Evolutionary conservation across 768 basidiomycete species (phyloP).

Genomic region (Hydnomerulius pinastri): DNA sequence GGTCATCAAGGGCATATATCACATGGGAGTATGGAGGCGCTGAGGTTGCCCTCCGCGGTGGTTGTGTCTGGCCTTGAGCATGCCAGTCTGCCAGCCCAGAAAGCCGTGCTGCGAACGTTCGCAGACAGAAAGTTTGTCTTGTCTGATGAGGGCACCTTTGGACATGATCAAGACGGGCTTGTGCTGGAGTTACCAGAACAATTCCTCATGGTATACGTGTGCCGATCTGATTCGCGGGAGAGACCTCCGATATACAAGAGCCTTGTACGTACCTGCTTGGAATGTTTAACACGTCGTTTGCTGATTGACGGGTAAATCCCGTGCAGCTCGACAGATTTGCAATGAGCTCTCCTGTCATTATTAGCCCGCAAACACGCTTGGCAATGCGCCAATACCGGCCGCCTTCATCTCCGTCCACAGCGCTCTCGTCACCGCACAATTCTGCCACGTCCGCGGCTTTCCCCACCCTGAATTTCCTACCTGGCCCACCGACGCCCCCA

Average conservation of each 20-base stretch:
- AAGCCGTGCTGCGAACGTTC: conserved; percentile 55
- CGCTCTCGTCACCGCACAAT: conserved; percentile 30
- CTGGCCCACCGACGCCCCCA: conserved; percentile 31
- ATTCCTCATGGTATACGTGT: conserved; percentile 76
- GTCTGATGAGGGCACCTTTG: conserved; percentile 19
- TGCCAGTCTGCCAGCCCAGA: conserved; percentile 53
- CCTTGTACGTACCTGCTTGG: conserved; percentile 49
- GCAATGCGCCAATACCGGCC: conserved; percentile 36
- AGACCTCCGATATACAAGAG: conserved; percentile 64
- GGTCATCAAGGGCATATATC: conserved; percentile 14
- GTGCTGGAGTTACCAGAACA: conserved; percentile 51
- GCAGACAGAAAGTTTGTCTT: conserved; percentile 52
- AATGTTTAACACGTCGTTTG: too few relatives aligned
- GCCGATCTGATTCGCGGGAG: conserved; percentile 61
- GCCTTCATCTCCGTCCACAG: conserved; percentile 28
- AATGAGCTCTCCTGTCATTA: conserved; percentile 64
- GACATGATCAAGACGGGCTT: conserved; percentile 27
- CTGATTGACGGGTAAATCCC: too few relatives aligned
- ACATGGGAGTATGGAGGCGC: conserved; percentile 17
- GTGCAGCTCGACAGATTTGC: conserved; percentile 81
- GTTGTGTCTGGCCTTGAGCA: conserved; percentile 75
- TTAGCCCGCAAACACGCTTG: conserved; percentile 43
- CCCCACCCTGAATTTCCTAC: conserved; percentile 13
- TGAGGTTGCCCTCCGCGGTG: conserved; percentile 55
- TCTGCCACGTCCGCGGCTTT: conserved; percentile 30